Evolutionary conservation across 2,329 filamentous ascomycete species (phyloP).

Genomic region (Beauveria varroae): DNA sequence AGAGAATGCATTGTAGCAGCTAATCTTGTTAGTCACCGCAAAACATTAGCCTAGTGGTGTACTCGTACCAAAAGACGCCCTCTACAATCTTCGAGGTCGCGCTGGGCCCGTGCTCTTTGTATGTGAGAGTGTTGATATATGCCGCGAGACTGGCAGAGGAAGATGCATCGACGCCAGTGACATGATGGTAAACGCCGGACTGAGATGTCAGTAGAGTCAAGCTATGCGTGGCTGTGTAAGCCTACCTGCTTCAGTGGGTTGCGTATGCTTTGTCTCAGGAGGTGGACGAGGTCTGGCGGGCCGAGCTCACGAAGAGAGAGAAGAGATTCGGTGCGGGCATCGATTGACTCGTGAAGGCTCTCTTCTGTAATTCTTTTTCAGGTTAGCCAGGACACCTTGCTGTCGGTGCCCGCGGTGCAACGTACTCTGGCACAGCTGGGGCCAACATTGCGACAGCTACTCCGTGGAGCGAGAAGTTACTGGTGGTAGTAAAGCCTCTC

Average conservation of each 20-base stretch:
- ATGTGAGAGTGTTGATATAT: conserved; percentile 96
- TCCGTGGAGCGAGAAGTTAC: conserved; percentile 15
- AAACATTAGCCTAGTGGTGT: conserved; percentile 22
- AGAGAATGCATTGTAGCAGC: conserved; percentile 98
- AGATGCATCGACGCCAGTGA: conserved; percentile 92
- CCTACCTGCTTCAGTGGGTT: conserved; percentile 49
- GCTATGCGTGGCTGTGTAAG: not conserved
- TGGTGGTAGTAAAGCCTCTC: conserved; percentile 1
- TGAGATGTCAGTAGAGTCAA: conserved; percentile 28
- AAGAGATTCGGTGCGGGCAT: conserved; percentile 85
- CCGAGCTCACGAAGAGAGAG: conserved; percentile 83
- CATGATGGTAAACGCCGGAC: conserved; percentile 95
- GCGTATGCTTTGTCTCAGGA: conserved; percentile 66
- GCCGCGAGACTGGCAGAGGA: conserved; percentile 94
- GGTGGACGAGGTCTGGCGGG: conserved; percentile 89
- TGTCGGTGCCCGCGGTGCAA: conserved; percentile 15
- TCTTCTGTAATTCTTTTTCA: conserved; percentile 78
- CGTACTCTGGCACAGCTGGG: conserved; percentile 70
- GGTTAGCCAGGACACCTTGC: conserved; percentile 6
- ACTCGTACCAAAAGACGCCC: conserved; percentile 78
- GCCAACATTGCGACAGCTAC: conserved; percentile 52
- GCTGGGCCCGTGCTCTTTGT: conserved; percentile 72
- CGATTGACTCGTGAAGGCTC: conserved; percentile 82
- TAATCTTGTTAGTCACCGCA: conserved; percentile 18
- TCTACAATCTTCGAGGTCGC: conserved; percentile 77